Conservation (phyloP, 2,329 filamentous ascomycete species). For the Pseudogymnoascus sp. region DNA sequence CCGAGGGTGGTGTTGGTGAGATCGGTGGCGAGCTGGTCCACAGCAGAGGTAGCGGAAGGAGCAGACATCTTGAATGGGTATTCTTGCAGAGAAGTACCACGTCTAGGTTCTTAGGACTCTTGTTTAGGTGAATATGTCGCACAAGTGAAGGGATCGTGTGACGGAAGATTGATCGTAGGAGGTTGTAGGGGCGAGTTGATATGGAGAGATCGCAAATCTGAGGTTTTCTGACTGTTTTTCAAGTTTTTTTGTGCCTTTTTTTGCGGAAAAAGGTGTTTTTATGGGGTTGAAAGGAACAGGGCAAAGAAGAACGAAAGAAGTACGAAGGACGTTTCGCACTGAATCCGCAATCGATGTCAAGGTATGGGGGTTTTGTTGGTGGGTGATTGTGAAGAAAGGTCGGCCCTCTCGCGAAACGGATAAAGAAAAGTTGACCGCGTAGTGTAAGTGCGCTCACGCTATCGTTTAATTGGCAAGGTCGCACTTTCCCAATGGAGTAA, state of each 20-base stretch:
- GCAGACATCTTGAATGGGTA: slow-evolving; percentile 48
- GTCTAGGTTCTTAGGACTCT: slow-evolving; percentile 13
- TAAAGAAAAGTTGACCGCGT: slow-evolving; percentile 10
- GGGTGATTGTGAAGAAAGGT: slow-evolving; percentile 10
- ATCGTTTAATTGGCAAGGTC: slow-evolving; percentile 6
- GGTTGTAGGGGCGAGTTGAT: slow-evolving; percentile 17
- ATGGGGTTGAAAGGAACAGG: slow-evolving; percentile 21
- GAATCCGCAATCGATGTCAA: slow-evolving; percentile 22
- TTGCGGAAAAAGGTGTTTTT: slow-evolving; percentile 23
- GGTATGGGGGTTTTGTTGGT: slow-evolving; percentile 10
- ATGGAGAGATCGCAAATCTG: slow-evolving; percentile 22
- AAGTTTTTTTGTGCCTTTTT: slow-evolving; percentile 31
- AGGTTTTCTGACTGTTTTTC: slow-evolving; percentile 26
- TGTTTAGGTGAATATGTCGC: slow-evolving; percentile 18
- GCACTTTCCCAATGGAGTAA: slow-evolving; percentile 4
- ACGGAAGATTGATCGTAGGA: slow-evolving; percentile 14
- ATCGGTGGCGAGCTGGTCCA: slow-evolving; percentile 75
- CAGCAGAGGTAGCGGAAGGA: slow-evolving; percentile 50
- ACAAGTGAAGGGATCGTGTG: slow-evolving; percentile 13
- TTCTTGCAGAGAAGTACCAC: slow-evolving; percentile 16
- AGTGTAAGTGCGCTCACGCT: slow-evolving; percentile 1
- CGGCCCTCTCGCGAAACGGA: slow-evolving; percentile 7
- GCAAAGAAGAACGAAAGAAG: slow-evolving; percentile 30
- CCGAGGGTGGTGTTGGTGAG: slow-evolving; percentile 62
- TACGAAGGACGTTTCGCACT: slow-evolving; percentile 25